phyloP scores from a whole-genome alignment of 257 asterid species.

The Ajuga chamaepitys region DNA sequence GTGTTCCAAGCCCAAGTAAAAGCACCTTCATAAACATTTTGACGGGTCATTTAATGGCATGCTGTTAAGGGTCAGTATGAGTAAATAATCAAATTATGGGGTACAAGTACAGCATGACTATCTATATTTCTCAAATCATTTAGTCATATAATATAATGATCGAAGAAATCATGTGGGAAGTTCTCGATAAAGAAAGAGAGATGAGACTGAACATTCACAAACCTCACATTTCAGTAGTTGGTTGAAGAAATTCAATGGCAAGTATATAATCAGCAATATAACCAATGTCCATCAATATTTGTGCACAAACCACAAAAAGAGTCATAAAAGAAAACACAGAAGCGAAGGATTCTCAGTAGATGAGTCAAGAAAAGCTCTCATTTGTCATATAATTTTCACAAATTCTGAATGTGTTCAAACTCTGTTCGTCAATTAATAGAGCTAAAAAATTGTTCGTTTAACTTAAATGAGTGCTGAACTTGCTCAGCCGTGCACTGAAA shows the following conservation, averaged over 20 bases:
- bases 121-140: not conserved
- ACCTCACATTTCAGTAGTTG: not conserved
- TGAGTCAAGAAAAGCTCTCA: not conserved
- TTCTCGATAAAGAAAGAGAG: not conserved
- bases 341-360: not conserved
- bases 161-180: not conserved
- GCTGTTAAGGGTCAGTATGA: not conserved
- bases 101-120: not conserved
- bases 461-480: too few species aligned
- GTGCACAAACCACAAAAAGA: not conserved
- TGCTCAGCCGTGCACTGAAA: too few species aligned
- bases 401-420: too few species aligned
- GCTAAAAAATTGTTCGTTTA: too few species aligned
- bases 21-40: not conserved
- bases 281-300: not conserved
- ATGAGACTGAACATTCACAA: not conserved
- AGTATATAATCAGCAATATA: not conserved
- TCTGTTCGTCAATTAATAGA: too few species aligned
- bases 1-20: not conserved
- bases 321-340: not conserved
- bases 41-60: not conserved
- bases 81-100: not conserved
- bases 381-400: too few species aligned
- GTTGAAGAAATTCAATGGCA: not conserved
- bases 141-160: not conserved